A percentile compares a stretch with the other conserved stretches of the same genome.
Evolutionary conservation across 345 rosid genomes (phyloP).

Genomic region (Eucalyptus pauciflora): DNA sequence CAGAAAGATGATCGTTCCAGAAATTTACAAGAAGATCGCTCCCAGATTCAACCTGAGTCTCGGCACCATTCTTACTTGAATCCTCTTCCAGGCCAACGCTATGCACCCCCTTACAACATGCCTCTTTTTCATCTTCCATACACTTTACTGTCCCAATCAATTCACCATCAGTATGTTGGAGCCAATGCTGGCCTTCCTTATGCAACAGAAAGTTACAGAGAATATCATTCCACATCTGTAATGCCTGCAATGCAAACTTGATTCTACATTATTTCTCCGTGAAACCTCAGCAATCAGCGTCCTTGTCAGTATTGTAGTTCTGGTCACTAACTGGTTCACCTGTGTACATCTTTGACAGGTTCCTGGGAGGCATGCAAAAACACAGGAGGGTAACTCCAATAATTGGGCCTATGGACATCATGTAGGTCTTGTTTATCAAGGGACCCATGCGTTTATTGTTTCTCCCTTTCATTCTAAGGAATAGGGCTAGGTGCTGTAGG

Average conservation of each 20-base stretch:
- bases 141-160: slow-evolving; percentile 5
- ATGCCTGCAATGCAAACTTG: neutral
- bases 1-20: slow-evolving; percentile 28
- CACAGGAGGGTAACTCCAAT: neutral
- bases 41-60: neutral
- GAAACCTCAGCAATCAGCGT: neutral
- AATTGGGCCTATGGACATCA: neutral
- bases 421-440: neutral
- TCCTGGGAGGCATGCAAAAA: neutral
- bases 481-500: neutral
- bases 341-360: slow-evolving; percentile 4
- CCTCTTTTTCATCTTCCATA: neutral
- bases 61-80: neutral
- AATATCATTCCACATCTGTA: slow-evolving; percentile 12
- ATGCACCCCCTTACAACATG: neutral
- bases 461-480: neutral
- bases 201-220: slow-evolving; percentile 6
- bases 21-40: slow-evolving; percentile 13
- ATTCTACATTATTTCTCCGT: neutral
- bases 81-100: neutral
- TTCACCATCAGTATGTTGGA: neutral
- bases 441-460: neutral
- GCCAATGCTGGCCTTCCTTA: slow-evolving; percentile 8
- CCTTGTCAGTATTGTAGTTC: neutral
- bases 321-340: neutral